Percentiles rank a stretch among this genome's conserved stretches.
Conservation (phyloP, 768 basidiomycete genomes). For the Boletus pseudopeckii region DNA sequence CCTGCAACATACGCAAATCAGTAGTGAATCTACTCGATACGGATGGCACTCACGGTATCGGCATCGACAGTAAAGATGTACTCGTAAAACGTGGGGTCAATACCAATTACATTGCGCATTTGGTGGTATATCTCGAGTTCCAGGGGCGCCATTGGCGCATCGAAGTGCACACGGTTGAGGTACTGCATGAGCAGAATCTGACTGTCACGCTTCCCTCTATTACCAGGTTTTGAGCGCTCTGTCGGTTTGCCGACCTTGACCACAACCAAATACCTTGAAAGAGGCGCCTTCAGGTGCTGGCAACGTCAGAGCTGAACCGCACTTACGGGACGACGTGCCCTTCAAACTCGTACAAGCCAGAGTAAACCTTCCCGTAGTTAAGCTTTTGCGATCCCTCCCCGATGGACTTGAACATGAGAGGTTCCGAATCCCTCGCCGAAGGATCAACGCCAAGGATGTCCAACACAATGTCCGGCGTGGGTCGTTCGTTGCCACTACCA, state of each 20-base stretch:
- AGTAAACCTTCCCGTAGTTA: constrained; percentile 70
- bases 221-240: constrained; percentile 62
- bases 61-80: constrained; percentile 73
- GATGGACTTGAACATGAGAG: constrained; percentile 64
- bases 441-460: constrained; percentile 68
- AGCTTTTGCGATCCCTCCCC: constrained; percentile 65
- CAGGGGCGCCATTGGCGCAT: constrained; percentile 61
- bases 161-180: constrained; percentile 67
- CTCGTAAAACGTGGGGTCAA: constrained; percentile 74
- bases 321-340: constrained; percentile 67
- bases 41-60: constrained; percentile 48
- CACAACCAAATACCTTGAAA: constrained; percentile 52
- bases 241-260: constrained; percentile 67
- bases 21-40: neutral
- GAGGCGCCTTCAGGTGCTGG: neutral
- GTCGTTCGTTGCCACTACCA: constrained; percentile 62
- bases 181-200: constrained; percentile 65
- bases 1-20: constrained; percentile 35
- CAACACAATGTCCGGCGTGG: constrained; percentile 64
- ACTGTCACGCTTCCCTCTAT: constrained; percentile 68
- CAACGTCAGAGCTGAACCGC: neutral
- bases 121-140: constrained; percentile 73
- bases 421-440: constrained; percentile 57
- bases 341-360: constrained; percentile 67
- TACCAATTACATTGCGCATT: constrained; percentile 71